Base-by-base conservation (phyloP, 2,329 filamentous ascomycete genomes). In the Pseudogymnoascus sp. region DNA sequence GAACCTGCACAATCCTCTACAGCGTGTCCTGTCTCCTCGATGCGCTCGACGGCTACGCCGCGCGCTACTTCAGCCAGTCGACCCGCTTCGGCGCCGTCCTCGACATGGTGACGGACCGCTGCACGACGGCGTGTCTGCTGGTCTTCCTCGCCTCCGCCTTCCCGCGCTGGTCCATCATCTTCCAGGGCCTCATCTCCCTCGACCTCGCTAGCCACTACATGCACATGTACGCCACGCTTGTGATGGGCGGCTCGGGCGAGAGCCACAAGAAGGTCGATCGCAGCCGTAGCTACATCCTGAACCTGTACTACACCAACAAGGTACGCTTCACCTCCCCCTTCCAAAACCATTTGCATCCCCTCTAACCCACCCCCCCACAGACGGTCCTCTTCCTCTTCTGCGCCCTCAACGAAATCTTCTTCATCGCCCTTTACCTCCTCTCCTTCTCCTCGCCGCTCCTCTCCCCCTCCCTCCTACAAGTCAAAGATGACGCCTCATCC, bases 81-180 rank as follows among this genome's bases (percentile, higher is more conserved):
- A 97, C 94, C 59, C 89, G 89, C 65, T 99, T 99, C 73, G 94
- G 94, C 64, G 94, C 92, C 30, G 92, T 99, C 33, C 81, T 99
- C 64, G 94, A 99, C 77, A 99, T 99, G 94, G 92, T 99, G 63
- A 99, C 94, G 15, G 94, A 99, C 75, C 88, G 94, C 62, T 97
- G 94, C 79, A 97, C 92, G 28, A 99, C 94, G 2, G 86, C 92
- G 2, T 99, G 94, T 74, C 77, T 99, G 67, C 83, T 99, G 56
- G 92, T 97, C 57, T 99, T 97, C 77, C 77, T 99, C 63, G 90
- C 90, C 38, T 95, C 90, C 12, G 94, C 94, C 18, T 99, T 95
- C 76, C 94, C 94, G 3, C 84, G 92, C 61, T 97, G 90, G 87
- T 86, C 90, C 65, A 91, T 97, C 67, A 71, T 97, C 61, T 99